Percentiles rank a stretch among this genome's conserved stretches.
phyloP scores from a whole-genome alignment of 2,329 filamentous ascomycete genomes.

The Phialophora expanda region DNA sequence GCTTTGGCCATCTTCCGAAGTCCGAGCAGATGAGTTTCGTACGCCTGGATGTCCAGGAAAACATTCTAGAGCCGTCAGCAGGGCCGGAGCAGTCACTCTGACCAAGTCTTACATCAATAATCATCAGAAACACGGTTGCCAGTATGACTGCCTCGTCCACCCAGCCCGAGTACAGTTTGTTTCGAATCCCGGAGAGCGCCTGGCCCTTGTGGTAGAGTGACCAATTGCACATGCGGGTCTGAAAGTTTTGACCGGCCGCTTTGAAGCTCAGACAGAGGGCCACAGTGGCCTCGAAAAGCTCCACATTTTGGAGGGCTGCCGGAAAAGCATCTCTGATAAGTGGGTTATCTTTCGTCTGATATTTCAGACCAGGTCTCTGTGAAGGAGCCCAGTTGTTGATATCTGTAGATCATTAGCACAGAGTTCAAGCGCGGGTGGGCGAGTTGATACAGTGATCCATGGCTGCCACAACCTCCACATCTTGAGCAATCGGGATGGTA shows the following conservation, averaged over 20 bases:
- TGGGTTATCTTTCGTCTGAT: constrained; percentile 33
- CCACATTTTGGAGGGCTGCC: constrained; percentile 28
- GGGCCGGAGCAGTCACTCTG: background rate
- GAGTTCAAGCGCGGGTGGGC: background rate
- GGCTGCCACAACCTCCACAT: constrained; percentile 27
- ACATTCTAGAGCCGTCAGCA: constrained; percentile 25
- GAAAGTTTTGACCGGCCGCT: constrained; percentile 26
- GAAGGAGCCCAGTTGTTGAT: constrained; percentile 31
- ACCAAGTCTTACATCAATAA: constrained; percentile 29
- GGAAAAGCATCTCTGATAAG: constrained; percentile 31
- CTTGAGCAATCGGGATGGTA: constrained; percentile 20
- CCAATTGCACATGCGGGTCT: constrained; percentile 19
- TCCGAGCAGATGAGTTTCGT: constrained; percentile 28
- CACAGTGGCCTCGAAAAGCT: constrained; percentile 32
- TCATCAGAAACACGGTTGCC: constrained; percentile 34
- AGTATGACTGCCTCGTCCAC: constrained; percentile 32
- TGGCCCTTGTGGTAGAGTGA: constrained; percentile 30
- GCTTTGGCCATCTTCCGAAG: constrained; percentile 29
- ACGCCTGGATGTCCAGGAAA: constrained; percentile 30
- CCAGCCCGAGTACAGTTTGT: constrained; percentile 23
- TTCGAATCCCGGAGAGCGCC: constrained; percentile 25
- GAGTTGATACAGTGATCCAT: constrained; percentile 29
- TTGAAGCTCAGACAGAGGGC: constrained; percentile 31
- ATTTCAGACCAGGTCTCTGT: constrained; percentile 28
- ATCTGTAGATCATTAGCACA: constrained; percentile 21